These are phyloP conservation scores for Euphorbia peplus DNA, from an alignment of 345 rosid genomes.

Conservation along the genomic window DNA sequence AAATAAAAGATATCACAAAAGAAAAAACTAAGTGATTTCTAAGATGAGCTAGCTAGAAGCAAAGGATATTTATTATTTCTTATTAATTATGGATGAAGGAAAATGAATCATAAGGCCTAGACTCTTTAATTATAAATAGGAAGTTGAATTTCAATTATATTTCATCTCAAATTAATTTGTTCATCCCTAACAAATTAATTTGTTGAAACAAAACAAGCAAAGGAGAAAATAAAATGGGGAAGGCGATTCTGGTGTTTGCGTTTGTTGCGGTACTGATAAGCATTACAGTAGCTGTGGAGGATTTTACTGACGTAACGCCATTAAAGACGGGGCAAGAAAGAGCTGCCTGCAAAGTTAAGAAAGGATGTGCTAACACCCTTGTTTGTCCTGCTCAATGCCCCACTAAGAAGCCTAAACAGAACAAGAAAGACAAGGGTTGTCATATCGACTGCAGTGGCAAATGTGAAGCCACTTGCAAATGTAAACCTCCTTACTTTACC, in stretches of 20 bases:
- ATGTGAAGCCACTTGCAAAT: conserved; percentile 79
- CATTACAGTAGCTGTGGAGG: background rate
- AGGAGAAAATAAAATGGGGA: background rate
- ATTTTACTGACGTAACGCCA: conserved; percentile 31
- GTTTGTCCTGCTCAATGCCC: conserved; percentile 70
- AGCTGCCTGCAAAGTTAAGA: conserved; percentile 38
- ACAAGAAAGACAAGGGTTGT: conserved; percentile 68
- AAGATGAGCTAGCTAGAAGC: background rate
- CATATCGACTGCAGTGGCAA: conserved; percentile 64
- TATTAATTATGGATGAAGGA: background rate
- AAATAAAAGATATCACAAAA: background rate
- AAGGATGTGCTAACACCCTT: conserved; percentile 42
- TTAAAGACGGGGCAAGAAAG: conserved; percentile 46
- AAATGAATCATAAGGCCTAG: background rate
- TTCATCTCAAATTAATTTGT: background rate
- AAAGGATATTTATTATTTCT: background rate
- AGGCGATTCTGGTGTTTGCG: conserved; percentile 22
- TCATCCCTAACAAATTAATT: too few species aligned
- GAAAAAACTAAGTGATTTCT: too few species aligned
- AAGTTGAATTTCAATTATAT: background rate
- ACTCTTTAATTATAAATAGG: conserved; percentile 2
- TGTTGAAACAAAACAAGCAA: background rate
- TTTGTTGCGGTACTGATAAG: conserved; percentile 35
- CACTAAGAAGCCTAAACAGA: conserved; percentile 54
- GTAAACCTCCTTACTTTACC: conserved; percentile 37